Evolutionary conservation across 2,329 filamentous ascomycete species (phyloP).

Genomic region (Fusarium abutilonis): DNA sequence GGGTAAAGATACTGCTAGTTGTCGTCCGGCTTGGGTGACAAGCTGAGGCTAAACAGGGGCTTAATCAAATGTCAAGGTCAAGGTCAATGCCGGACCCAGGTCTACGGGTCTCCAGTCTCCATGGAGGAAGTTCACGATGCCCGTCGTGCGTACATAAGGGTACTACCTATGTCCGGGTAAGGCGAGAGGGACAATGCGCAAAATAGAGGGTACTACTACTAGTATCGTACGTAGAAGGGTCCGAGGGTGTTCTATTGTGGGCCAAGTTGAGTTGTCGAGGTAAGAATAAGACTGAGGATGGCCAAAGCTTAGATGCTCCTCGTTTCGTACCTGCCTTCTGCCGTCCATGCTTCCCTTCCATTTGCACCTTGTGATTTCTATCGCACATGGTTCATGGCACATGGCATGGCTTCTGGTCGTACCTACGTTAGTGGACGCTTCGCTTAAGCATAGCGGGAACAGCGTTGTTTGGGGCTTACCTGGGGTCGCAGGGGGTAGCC

Average conservation of each 20-base stretch:
- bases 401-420: not conserved
- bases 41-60: slow-evolving; percentile 31
- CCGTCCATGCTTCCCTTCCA: slow-evolving; percentile 20
- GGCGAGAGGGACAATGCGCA: slow-evolving; percentile 14
- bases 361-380: slow-evolving; percentile 14
- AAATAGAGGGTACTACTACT: too few species aligned
- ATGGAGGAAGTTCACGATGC: slow-evolving; percentile 4
- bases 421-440: slow-evolving; percentile 35
- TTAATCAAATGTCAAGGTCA: slow-evolving; percentile 20
- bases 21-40: slow-evolving; percentile 16
- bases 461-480: slow-evolving; percentile 40
- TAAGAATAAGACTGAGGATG: not conserved
- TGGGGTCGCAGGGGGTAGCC: slow-evolving; percentile 16
- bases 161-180: slow-evolving; percentile 1
- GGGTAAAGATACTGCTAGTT: slow-evolving; percentile 4
- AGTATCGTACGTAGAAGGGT: slow-evolving; percentile 9
- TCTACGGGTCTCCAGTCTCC: slow-evolving; percentile 19
- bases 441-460: slow-evolving; percentile 45
- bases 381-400: slow-evolving; percentile 15
- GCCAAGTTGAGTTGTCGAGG: slow-evolving; percentile 11
- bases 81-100: slow-evolving; percentile 40
- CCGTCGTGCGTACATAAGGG: slow-evolving; percentile 3
- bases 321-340: slow-evolving; percentile 17
- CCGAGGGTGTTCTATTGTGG: slow-evolving; percentile 20
- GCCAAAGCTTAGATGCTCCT: slow-evolving; percentile 23